Conservation (phyloP, 2,329 filamentous ascomycete species). For the Aureobasidium mangrovei region DNA sequence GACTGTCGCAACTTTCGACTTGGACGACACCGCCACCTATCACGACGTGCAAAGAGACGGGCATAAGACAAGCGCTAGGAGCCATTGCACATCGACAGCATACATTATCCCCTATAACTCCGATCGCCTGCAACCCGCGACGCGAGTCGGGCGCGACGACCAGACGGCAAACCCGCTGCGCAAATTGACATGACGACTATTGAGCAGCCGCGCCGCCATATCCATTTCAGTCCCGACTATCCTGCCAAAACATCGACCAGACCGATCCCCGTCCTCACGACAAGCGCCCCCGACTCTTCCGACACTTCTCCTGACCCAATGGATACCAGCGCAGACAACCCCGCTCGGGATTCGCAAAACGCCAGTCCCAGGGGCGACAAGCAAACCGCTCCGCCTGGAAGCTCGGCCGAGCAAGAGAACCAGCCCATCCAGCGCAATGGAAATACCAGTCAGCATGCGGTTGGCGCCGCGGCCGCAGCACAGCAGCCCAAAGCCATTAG, state of each 20-base stretch:
- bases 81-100: neutral
- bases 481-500: conserved; percentile 97
- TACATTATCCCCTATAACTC: neutral
- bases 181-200: conserved; percentile 13
- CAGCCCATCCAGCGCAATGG: conserved; percentile 30
- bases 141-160: neutral
- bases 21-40: neutral
- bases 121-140: neutral
- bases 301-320: conserved; percentile 44
- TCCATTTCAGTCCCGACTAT: conserved; percentile 5
- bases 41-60: neutral
- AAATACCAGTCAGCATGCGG: conserved; percentile 34
- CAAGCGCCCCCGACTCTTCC: conserved; percentile 36
- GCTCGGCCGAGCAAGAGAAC: conserved; percentile 21
- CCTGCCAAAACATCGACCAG: neutral
- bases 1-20: neutral
- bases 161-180: neutral
- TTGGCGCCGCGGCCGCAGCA: conserved; percentile 59
- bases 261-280: conserved; percentile 42
- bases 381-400: conserved; percentile 28
- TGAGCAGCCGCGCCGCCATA: conserved; percentile 12
- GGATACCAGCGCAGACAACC: conserved; percentile 43
- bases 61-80: neutral
- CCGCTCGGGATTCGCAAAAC: conserved; percentile 29
- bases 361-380: conserved; percentile 43